Evolutionary conservation across 352 stramenopile species (phyloP), one percentile per base, ranked within the genome.

Genomic region (Phytophthora sansomeana): DNA sequence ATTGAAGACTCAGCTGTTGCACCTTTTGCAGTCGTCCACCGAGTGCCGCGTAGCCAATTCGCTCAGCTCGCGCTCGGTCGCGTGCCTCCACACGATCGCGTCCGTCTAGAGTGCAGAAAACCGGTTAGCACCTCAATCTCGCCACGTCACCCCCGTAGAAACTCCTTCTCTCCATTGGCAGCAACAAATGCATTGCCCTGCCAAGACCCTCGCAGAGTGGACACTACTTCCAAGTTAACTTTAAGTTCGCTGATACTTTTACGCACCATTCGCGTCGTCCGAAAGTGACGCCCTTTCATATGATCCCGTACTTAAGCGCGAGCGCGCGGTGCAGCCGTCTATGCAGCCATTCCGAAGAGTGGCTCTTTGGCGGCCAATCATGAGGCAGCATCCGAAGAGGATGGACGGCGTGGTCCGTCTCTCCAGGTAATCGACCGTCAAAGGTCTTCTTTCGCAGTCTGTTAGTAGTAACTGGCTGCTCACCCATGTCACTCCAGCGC

Each of bases 11-110:
- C 21, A 6, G n/a, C 29, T 26, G 6, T 54, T 56, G 11, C 44
- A 90, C 81, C 81, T 78, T 49, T 80, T 85, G 77, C 83, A 90
- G 33, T 87, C 79, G 47, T 85, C 77, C 38, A 85, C 69, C 9
- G 67, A 75, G 71, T 86, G 72, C 48, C 59, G 66, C 17, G 56
- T 69, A 13, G 67, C 72, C 24, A 91, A 63, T 10, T 51, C 48
- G 59, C 52, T 66, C 50, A 90, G 53, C 10, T 89, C 69, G 30
- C 55, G 39, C 50, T 87, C 67, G 13, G 42, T 80, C 56, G 75
- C 77, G 51, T 76, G 59, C 50, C 76, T 88, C 80, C 80, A 92
- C 70, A 87, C 80, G 51, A 90, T 81, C 39, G 81, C 58, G 29
- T 90, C 81, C 6, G 74, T 83, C 76, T 85, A 43, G 10, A 58